Evolutionary conservation across 306 rosid genomes (phyloP).

Genomic region (Pyrus betulifolia): DNA sequence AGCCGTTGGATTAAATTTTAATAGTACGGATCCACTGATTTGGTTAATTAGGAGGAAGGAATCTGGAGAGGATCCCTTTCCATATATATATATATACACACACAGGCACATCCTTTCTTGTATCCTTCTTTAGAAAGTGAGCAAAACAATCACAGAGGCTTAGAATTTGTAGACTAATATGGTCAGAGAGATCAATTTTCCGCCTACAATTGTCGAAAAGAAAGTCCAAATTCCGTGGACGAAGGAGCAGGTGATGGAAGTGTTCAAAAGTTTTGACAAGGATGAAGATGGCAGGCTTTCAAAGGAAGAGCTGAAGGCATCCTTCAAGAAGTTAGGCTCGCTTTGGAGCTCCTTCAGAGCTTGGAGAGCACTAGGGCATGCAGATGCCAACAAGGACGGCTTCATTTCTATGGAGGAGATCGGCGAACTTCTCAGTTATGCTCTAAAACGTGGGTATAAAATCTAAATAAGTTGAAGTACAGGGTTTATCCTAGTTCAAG

Average conservation of each 20-base stretch:
- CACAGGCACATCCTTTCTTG: too few species aligned
- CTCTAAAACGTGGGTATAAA: not conserved
- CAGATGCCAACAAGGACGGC: constrained; percentile 18
- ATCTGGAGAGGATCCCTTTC: too few species aligned
- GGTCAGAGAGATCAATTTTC: not conserved
- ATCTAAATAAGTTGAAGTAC: not conserved
- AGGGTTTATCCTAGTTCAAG: not conserved
- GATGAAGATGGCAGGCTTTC: constrained; percentile 17
- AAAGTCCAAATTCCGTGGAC: not conserved
- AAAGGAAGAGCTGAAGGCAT: constrained; percentile 18
- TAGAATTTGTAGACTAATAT: not conserved
- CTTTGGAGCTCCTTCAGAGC: not conserved
- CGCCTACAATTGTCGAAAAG: not conserved
- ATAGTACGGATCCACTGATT: too few species aligned
- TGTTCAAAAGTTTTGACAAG: constrained; percentile 9
- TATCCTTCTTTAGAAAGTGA: too few species aligned
- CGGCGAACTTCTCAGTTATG: constrained; percentile 1
- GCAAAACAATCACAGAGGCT: not conserved
- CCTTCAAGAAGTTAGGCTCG: constrained; percentile 9
- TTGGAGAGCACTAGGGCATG: not conserved
- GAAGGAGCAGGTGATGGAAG: not conserved
- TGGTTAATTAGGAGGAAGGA: too few species aligned
- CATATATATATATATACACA: too few species aligned
- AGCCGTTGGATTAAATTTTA: too few species aligned
- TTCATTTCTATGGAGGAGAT: constrained; percentile 5